Evolutionary conservation across 768 basidiomycete species (phyloP), one percentile per base, ranked within the genome.

Genomic region (Hypholoma fasciculare): DNA sequence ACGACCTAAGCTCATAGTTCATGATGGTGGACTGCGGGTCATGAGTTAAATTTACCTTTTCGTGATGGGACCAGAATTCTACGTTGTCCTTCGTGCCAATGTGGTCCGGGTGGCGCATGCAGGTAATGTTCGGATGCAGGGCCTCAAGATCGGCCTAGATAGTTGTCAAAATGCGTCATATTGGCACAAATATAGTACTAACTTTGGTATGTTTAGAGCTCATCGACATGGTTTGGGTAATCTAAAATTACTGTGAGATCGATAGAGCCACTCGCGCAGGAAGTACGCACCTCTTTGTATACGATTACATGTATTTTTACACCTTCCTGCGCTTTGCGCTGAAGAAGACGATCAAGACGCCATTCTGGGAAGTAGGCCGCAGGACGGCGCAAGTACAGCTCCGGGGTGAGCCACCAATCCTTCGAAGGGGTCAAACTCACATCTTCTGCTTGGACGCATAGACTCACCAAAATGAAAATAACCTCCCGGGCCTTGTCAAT

Each of bases 381-480:
- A 1, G 96, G 97, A 11, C 97, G 90, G 52, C 96, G 88, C 38
- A 98, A 87, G 74, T 94, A 97, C 3, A 98, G 75, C 69, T 98
- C 96, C 1, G 96, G 96, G 0, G 92, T 91, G 60, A 98, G 82
- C 95, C 95, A 96, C 93, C 92, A 92, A 62, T 92, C 89, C 86
- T 90, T 61, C 27, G 42, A 51, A 49, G 17, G 13, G 42, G n/a
- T 47, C 6, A 7, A 39, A 50, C 36, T 11, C n/a, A 44, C 36
- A n/a, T 20, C 12, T 30, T 36, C n/a, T 30, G 8, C 19, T 16
- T 19, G 38, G 0, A 3, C 3, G 9, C 39, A 38, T 36, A 23
- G 12, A 63, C 79, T 6, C 55, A 89, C 95, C 61, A 91, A 65
- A 62, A 98, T 97, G 72, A 93, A 96, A 67, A 98, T 97, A 30